Conservation (phyloP, 2,329 filamentous ascomycete genomes). For the Trichoderma endophyticum region DNA sequence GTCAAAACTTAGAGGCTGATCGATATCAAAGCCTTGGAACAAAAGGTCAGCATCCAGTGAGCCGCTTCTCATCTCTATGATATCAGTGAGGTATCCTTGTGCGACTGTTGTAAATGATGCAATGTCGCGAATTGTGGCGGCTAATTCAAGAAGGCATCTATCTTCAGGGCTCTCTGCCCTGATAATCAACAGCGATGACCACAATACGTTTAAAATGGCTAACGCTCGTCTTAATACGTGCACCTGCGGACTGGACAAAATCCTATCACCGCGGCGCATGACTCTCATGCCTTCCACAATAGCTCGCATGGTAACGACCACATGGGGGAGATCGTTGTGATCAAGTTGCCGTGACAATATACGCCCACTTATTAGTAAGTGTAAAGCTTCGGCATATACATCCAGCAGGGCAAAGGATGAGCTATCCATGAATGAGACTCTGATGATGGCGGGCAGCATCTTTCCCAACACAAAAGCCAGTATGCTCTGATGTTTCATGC, state of each 20-base stretch:
- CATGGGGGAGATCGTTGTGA: constrained; percentile 32
- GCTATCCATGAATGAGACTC: constrained; percentile 33
- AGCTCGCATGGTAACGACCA: constrained; percentile 34
- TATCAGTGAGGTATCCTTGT: constrained; percentile 22
- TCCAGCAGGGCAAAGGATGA: constrained; percentile 49
- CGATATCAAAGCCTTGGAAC: constrained; percentile 22
- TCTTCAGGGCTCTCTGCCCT: constrained; percentile 17
- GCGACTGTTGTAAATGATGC: constrained; percentile 23
- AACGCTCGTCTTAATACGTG: constrained; percentile 32
- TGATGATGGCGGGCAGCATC: constrained; percentile 55
- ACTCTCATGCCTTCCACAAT: constrained; percentile 30
- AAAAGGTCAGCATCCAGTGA: constrained; percentile 24
- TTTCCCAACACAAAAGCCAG: constrained; percentile 47
- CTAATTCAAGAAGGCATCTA: constrained; percentile 22
- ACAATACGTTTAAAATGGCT: constrained; percentile 30
- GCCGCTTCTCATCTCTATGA: constrained; percentile 22
- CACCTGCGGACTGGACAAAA: constrained; percentile 26
- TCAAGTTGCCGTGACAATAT: constrained; percentile 38
- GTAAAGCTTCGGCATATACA: constrained; percentile 47
- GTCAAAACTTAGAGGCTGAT: constrained; percentile 18
- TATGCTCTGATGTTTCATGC: constrained; percentile 46
- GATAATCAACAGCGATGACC: constrained; percentile 29
- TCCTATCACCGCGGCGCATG: constrained; percentile 20
- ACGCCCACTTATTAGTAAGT: constrained; percentile 33
- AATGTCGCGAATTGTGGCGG: constrained; percentile 20